Evolutionary conservation across 495 filamentous ascomycete species (phyloP).

Genomic region (Emericellopsis terricola): DNA sequence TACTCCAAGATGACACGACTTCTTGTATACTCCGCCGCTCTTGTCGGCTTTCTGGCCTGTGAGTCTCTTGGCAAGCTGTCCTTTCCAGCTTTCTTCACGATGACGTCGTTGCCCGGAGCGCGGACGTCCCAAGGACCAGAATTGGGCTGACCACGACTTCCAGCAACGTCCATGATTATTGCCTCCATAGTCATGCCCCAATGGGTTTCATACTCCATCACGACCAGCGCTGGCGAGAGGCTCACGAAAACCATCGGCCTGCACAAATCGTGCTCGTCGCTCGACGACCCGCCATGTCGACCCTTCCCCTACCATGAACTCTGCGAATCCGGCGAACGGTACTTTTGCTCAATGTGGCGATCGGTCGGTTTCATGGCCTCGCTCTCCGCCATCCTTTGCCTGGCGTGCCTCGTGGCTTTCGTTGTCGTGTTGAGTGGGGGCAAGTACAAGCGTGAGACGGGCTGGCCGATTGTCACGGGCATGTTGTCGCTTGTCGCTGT

Average conservation of each 20-base stretch:
- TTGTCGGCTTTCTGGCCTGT: constrained; percentile 4
- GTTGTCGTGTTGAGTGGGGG: constrained; percentile 59
- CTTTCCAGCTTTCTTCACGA: neutral
- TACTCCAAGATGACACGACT: constrained; percentile 4
- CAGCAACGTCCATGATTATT: constrained; percentile 65
- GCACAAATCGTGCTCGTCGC: constrained; percentile 52
- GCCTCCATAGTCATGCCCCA: constrained; percentile 52
- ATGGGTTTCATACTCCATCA: constrained; percentile 62
- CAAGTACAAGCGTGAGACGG: constrained; percentile 50
- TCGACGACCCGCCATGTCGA: constrained; percentile 15
- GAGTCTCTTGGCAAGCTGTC: too few species aligned
- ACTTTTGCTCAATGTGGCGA: constrained; percentile 87
- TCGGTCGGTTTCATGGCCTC: constrained; percentile 74
- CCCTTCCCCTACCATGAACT: constrained; percentile 44
- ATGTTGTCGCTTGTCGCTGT: constrained; percentile 41
- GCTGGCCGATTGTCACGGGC: constrained; percentile 56
- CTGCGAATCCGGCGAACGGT: constrained; percentile 46
- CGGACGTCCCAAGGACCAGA: neutral
- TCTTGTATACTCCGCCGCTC: constrained; percentile 1
- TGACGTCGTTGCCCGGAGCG: neutral
- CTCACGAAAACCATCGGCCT: constrained; percentile 61
- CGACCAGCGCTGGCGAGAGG: constrained; percentile 27
- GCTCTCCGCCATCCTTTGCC: constrained; percentile 58
- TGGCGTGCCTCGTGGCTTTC: constrained; percentile 57
- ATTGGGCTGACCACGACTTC: neutral